phyloP scores from a whole-genome alignment of 768 basidiomycete genomes.

The Leucocoprinus birnbaumii region DNA sequence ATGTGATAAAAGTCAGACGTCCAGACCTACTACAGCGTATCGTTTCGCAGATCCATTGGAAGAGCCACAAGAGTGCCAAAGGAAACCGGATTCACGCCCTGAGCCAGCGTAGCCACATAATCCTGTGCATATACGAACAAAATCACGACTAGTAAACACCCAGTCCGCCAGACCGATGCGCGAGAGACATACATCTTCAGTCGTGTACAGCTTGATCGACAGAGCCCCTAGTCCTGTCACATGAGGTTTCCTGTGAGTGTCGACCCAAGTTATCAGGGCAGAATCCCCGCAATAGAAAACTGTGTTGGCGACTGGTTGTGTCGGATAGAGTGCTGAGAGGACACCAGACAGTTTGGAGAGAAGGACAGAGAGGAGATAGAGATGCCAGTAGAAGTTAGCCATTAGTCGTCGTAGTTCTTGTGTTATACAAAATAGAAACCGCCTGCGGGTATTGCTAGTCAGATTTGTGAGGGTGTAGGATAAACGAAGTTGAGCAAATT shows the following conservation, averaged over 20 bases:
- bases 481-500: no score
- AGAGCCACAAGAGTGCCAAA: neutral
- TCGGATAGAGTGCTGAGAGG: constrained; percentile 47
- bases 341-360: constrained; percentile 7
- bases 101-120: constrained; percentile 4
- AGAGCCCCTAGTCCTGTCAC: constrained; percentile 39
- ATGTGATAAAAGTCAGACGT: neutral
- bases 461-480: no score
- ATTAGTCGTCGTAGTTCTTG: neutral
- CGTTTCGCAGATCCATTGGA: constrained; percentile 2
- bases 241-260: constrained; percentile 39
- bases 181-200: constrained; percentile 35
- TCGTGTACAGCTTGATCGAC: constrained; percentile 43
- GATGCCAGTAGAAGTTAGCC: constrained; percentile 18
- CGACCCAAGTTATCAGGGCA: constrained; percentile 45
- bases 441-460: constrained; percentile 1
- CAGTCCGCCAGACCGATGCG: neutral
- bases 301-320: constrained; percentile 42
- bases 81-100: constrained; percentile 3
- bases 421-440: neutral
- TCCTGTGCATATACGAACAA: constrained; percentile 8
- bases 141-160: neutral
- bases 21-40: constrained; percentile 9
- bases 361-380: neutral
- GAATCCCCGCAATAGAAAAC: constrained; percentile 41